These are phyloP conservation scores for Prunus kanzakura DNA, from an alignment of 306 rosid genomes.

Conservation along the genomic window DNA sequence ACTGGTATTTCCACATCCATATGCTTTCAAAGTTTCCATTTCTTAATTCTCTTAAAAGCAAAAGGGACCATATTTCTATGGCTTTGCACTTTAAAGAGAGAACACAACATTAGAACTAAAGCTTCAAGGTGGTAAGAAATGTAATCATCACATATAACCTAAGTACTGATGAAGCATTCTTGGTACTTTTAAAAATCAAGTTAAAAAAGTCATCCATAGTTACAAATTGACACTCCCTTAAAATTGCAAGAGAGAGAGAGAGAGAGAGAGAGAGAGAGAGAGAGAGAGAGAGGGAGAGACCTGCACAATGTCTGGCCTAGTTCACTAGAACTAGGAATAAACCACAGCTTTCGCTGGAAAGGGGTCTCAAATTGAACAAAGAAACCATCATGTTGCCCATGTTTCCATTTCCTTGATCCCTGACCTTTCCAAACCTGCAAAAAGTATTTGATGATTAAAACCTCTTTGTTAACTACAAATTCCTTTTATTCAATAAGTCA, in stretches of 20 bases:
- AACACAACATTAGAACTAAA: neutral
- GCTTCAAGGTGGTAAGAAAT: neutral
- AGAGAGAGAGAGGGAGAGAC: constrained; percentile 42
- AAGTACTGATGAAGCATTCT: neutral
- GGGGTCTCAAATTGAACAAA: constrained; percentile 89
- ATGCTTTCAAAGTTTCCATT: neutral
- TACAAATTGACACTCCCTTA: neutral
- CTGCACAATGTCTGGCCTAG: constrained; percentile 87
- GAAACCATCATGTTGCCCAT: constrained; percentile 89
- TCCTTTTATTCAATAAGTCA: constrained; percentile 9
- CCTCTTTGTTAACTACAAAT: neutral
- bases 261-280: constrained; percentile 44
- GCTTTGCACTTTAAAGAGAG: neutral
- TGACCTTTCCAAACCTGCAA: constrained; percentile 98
- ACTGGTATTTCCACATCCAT: neutral
- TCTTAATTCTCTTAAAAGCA: neutral
- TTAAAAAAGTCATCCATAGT: neutral
- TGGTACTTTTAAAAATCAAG: neutral
- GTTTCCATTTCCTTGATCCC: constrained; percentile 93
- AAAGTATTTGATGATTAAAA: constrained; percentile 16
- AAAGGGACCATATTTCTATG: neutral
- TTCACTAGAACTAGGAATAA: constrained; percentile 79
- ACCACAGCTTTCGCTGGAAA: constrained; percentile 75
- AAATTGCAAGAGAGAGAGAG: constrained; percentile 8
- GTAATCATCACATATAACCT: neutral